Conservation (phyloP, 306 rosid genomes). For the Sechiopsis laciniata region DNA sequence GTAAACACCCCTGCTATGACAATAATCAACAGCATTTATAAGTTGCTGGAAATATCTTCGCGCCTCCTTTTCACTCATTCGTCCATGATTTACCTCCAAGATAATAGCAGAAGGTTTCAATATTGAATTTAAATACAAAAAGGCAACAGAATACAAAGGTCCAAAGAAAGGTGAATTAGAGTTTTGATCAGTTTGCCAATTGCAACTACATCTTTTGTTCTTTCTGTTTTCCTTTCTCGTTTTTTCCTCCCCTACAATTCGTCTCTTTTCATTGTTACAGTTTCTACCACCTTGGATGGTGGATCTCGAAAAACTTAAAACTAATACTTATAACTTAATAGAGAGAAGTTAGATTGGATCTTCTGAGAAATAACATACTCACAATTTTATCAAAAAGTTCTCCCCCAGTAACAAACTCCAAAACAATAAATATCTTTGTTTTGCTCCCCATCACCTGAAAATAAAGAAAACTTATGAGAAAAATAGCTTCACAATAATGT, state of each 20-base stretch:
- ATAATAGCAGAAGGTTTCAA: neutral
- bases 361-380: conserved; percentile 33
- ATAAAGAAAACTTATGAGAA: conserved; percentile 17
- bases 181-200: conserved; percentile 1
- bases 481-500: conserved; percentile 2
- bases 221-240: neutral
- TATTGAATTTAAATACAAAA: neutral
- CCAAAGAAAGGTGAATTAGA: neutral
- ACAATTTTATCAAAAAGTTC: conserved; percentile 99
- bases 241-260: neutral
- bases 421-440: conserved; percentile 82
- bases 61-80: conserved; percentile 86
- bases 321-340: neutral
- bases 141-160: neutral
- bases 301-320: neutral
- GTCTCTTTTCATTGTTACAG: neutral
- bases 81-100: conserved; percentile 83
- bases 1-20: conserved; percentile 97
- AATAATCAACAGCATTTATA: conserved; percentile 91
- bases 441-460: conserved; percentile 93
- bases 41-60: conserved; percentile 96
- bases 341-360: conserved; percentile 12
- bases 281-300: conserved; percentile 2
- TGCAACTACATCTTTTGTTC: conserved; percentile 2
- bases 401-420: conserved; percentile 94